Evolutionary conservation across 805 yeast genomes (phyloP), one percentile per base, ranked within the genome.

Genomic region (Metschnikowia sp.): DNA sequence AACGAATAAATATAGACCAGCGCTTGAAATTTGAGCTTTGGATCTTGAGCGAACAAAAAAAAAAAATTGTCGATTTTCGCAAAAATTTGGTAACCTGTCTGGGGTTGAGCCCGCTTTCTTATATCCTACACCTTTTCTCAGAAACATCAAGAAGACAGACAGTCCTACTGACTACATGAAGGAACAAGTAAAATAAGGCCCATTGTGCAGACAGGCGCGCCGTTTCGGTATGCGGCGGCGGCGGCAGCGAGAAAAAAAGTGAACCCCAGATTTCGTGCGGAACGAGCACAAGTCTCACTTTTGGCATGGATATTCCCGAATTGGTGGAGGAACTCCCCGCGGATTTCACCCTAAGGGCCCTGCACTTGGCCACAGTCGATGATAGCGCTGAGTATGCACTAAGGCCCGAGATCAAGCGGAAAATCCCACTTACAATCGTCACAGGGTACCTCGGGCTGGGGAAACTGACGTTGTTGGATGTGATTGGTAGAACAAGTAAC

Each of bases 361-460:
- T 44, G 53, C 47, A 52, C 39, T 50, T 52, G 37, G 59, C 56
- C 32, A 51, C 49, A 6, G 38, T 49, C 15, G 32, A 12, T 13
- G 48, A 45, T n/a, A 43, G 48, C 22, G 44, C 28, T 6, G 37
- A 26, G 26, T 36, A 10, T 32, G 46, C 19, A 44, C 15, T 2
- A 15, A 15, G 15, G 15, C 49, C 36, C 53, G 42, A 39, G 42
- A 22, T 19, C 13, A 18, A 5, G n/a, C 22, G 18, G 13, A 83
- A 81, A 61, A 91, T 91, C 5, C 99, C 99, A 1, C 82, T 94
- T 13, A 89, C 97, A 0, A 88, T 94, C 12, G 82, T 94, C 34
- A 92, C 99, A 0, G 99, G 99, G 2, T 94, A 91, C 61, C 68
- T 94, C 35, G 99, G 99, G 1, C 85, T 96, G 10, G 99, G 99